phyloP scores from a whole-genome alignment of 179 eudicot species.

The Vitellaria paradoxa region DNA sequence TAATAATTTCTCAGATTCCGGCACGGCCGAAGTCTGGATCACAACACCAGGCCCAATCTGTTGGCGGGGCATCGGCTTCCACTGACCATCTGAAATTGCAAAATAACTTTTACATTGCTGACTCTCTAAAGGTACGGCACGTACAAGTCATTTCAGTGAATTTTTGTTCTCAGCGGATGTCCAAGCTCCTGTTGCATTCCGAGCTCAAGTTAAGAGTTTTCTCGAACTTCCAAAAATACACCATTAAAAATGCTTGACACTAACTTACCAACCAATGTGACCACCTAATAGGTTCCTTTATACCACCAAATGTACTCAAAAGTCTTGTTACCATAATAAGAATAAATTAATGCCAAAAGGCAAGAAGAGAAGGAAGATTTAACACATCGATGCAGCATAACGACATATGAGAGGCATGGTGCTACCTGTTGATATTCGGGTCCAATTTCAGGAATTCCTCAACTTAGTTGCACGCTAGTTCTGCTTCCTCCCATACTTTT shows the following conservation, averaged over 20 bases:
- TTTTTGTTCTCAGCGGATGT: slow-evolving; percentile 7
- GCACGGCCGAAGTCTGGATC: not conserved
- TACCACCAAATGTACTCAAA: no score
- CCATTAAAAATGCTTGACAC: no score
- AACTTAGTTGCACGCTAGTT: slow-evolving; percentile 11
- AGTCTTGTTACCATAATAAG: no score
- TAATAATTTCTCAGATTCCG: not conserved
- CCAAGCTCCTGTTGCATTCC: slow-evolving; percentile 13
- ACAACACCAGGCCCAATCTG: not conserved
- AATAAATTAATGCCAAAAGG: no score
- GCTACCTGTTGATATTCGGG: slow-evolving; percentile 26
- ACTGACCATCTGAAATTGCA: not conserved
- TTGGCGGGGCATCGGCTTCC: not conserved
- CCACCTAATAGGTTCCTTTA: no score
- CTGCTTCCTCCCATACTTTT: slow-evolving; percentile 32
- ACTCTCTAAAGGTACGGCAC: not conserved
- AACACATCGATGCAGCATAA: not conserved
- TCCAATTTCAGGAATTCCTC: slow-evolving; percentile 6
- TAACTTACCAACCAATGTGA: no score
- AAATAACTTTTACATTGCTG: not conserved
- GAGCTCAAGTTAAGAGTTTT: not conserved
- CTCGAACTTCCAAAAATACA: no score
- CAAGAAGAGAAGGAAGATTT: no score
- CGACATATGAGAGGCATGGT: not conserved
- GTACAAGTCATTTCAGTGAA: not conserved